These are phyloP conservation scores for Kurtzmaniella quercitrusa DNA, from an alignment of 1,139 yeast genomes.

Conservation along the genomic window DNA sequence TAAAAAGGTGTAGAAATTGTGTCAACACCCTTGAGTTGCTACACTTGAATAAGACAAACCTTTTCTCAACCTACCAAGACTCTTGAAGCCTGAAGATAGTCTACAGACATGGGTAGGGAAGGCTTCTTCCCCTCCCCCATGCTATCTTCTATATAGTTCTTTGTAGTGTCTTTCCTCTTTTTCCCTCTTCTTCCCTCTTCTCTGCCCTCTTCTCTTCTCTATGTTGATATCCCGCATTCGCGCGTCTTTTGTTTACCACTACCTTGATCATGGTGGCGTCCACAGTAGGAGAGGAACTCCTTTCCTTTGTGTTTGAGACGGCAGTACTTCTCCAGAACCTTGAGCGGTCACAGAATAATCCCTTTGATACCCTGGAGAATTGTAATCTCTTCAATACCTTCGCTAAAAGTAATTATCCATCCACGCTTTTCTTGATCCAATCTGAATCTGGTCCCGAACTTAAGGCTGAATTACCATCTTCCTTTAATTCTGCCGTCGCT, in stretches of 20 bases:
- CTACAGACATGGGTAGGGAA: too few relatives aligned
- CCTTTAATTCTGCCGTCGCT: conserved; percentile 19
- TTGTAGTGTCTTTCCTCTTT: not conserved
- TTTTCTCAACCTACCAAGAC: too few relatives aligned
- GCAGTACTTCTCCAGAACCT: conserved; percentile 2
- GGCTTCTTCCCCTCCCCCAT: too few relatives aligned
- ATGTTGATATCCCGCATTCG: not conserved
- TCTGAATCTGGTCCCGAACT: not conserved
- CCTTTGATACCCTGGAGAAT: conserved; percentile 2
- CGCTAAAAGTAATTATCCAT: conserved; percentile 12
- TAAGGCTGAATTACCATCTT: not conserved
- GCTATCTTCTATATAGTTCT: too few relatives aligned
- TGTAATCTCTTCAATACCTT: conserved; percentile 6
- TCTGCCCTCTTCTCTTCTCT: not conserved
- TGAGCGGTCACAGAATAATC: not conserved
- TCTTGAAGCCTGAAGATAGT: too few relatives aligned
- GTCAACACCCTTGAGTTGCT: too few relatives aligned
- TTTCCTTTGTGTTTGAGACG: conserved; percentile 16
- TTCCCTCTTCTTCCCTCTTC: not conserved
- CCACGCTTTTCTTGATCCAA: conserved; percentile 14
- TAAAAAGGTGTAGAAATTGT: too few relatives aligned
- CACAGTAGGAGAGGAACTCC: not conserved
- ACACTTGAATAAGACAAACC: too few relatives aligned
- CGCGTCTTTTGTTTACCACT: not conserved
- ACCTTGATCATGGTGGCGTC: not conserved